Evolutionary conservation across 1,284 basidiomycete genomes (phyloP), one percentile per base, ranked within the genome.

Genomic region (Rhizoctonia solani): DNA sequence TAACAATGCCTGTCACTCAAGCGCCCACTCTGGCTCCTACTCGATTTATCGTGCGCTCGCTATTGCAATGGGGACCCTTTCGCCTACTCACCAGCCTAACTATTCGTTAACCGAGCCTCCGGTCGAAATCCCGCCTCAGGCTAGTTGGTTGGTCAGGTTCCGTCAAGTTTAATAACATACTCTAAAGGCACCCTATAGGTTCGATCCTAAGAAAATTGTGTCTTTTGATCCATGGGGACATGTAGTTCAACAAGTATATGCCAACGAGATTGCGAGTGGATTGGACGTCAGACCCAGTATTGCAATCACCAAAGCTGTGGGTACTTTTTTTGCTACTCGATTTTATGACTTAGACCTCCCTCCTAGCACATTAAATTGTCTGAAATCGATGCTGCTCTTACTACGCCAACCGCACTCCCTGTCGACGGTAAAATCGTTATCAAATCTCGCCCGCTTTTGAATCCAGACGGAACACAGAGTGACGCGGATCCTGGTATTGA

Each of bases 141-240:
- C 89, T 0, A 78, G 87, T 1, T 98, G 95, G 95, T 65, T 21
- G 44, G 59, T 53, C 11, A n/a, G 16, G 13, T 14, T 29, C 14
- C 2, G 5, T 16, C n/a, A 23, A 21, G 3, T 39, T 25, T 9
- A 29, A 37, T n/a, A n/a, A n/a, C n/a, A n/a, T n/a, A n/a, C n/a
- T n/a, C n/a, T n/a, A n/a, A n/a, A n/a, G n/a, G n/a, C n/a, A n/a
- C n/a, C n/a, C n/a, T n/a, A n/a, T 42, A 65, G 59, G 59, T 87
- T 81, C 68, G 88, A 92, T 72, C 82, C 85, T 1, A 77, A 74
- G 72, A 95, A 93, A 83, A 97, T 98, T 75, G 94, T 97, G 32
- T 89, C 89, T 1, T 90, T 98, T 76, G 96, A 98, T 76, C 95
- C 95, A 0, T 98, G 88, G 86, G 95, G 95, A 1, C 95, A 98